Conservation (phyloP, 108 stramenopile species). For the Skeletonema costatum region DNA sequence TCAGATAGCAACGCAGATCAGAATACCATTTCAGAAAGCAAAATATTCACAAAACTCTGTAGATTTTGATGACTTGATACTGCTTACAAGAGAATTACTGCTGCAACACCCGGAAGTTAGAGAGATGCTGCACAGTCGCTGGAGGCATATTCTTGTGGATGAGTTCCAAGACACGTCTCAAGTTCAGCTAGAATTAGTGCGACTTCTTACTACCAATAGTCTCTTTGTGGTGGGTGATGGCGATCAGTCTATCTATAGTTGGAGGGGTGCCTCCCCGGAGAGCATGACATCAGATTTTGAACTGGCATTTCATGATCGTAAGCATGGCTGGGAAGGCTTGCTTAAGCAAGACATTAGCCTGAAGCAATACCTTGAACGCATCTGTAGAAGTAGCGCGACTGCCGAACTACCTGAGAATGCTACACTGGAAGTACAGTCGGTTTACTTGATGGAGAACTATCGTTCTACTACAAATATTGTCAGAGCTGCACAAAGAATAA, state of each 20-base stretch:
- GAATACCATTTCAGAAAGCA: slow-evolving; percentile 63
- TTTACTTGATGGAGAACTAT: slow-evolving; percentile 86
- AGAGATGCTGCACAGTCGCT: slow-evolving; percentile 57
- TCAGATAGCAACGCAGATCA: slow-evolving; percentile 58
- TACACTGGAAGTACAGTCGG: slow-evolving; percentile 50
- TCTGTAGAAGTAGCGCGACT: background rate
- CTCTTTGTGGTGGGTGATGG: slow-evolving; percentile 87
- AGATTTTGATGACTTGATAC: slow-evolving; percentile 93
- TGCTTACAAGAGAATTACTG: slow-evolving; percentile 76
- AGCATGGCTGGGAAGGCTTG: slow-evolving; percentile 36
- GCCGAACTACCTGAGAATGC: background rate
- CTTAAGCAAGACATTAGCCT: slow-evolving; percentile 13
- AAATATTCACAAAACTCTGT: slow-evolving; percentile 74
- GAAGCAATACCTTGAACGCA: slow-evolving; percentile 21
- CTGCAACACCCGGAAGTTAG: slow-evolving; percentile 47
- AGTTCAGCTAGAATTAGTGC: slow-evolving; percentile 75
- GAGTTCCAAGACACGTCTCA: slow-evolving; percentile 88
- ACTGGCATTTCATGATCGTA: slow-evolving; percentile 49
- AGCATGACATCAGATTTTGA: slow-evolving; percentile 66
- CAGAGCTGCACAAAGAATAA: slow-evolving; percentile 78
- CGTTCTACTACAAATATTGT: slow-evolving; percentile 84
- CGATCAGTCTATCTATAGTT: slow-evolving; percentile 84
- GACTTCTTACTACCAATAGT: slow-evolving; percentile 65
- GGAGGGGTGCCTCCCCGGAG: slow-evolving; percentile 81
- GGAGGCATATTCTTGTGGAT: slow-evolving; percentile 83